A percentile compares a stretch with the other conserved stretches of the same genome.
phyloP scores from a whole-genome alignment of 164 flowering plant genomes.

The Macadamia tetraphylla region DNA sequence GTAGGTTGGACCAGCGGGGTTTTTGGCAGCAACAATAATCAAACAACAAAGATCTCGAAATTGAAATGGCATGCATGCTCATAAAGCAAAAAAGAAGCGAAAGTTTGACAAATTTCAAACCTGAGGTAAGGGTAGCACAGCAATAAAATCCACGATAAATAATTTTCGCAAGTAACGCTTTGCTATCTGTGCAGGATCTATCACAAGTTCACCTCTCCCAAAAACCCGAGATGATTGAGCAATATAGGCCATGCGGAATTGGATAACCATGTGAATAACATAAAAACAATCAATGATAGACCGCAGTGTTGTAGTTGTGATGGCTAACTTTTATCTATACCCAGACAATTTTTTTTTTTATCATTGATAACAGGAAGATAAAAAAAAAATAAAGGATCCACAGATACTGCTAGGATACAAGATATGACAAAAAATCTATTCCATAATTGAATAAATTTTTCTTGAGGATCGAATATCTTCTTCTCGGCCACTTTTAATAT shows the following conservation, averaged over 20 bases:
- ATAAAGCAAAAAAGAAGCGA: not conserved
- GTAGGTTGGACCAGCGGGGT: too few species aligned
- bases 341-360: constrained; percentile 43
- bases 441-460: constrained; percentile 68
- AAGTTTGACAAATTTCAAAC: constrained; percentile 23
- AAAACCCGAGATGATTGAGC: constrained; percentile 98
- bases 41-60: constrained; percentile 1
- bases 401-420: constrained; percentile 81
- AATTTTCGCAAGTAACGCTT: constrained; percentile 63
- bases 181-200: constrained; percentile 84
- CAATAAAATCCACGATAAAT: constrained; percentile 79
- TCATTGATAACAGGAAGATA: constrained; percentile 69
- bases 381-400: constrained; percentile 87
- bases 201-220: constrained; percentile 98
- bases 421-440: constrained; percentile 73
- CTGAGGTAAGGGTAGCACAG: constrained; percentile 95
- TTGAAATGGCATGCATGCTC: not conserved
- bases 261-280: constrained; percentile 81
- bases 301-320: constrained; percentile 59
- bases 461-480: constrained; percentile 12
- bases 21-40: too few species aligned
- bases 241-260: constrained; percentile 92
- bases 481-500: too few species aligned
- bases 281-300: constrained; percentile 75
- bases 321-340: constrained; percentile 65